phyloP scores from a whole-genome alignment of 176 grass and related monocot genomes.

The Elymus sibiricus region DNA sequence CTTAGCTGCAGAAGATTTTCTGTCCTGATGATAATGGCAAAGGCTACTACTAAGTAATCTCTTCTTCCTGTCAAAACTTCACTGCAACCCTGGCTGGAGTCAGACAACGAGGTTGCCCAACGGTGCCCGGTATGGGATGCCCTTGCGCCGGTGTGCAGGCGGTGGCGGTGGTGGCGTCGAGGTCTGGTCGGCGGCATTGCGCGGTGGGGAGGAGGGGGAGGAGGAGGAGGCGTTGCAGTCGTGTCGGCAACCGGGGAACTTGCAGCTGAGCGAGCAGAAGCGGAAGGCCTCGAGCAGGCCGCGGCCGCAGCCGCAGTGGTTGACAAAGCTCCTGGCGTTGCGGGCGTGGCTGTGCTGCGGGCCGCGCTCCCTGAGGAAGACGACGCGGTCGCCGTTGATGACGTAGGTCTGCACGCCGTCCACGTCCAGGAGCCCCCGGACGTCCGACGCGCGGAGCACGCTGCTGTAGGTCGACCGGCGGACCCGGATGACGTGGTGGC shows the following conservation, averaged over 20 bases:
- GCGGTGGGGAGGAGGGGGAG: background rate
- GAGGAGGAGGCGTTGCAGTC: background rate
- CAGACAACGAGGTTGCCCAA: constrained; percentile 65
- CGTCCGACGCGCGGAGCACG: constrained; percentile 77
- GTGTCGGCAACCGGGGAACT: constrained; percentile 38
- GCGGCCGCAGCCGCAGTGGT: constrained; percentile 80
- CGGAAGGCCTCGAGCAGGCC: constrained; percentile 87
- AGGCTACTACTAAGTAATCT: constrained; percentile 7
- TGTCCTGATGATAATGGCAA: constrained; percentile 26
- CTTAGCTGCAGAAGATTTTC: constrained; percentile 12
- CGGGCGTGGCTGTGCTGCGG: constrained; percentile 59
- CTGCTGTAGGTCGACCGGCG: constrained; percentile 90
- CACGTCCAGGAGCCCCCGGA: constrained; percentile 77
- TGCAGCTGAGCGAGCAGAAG: constrained; percentile 98
- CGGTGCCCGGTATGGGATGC: constrained; percentile 72
- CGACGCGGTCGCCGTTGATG: constrained; percentile 91
- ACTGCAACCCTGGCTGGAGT: constrained; percentile 12
- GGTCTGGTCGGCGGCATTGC: constrained; percentile 31
- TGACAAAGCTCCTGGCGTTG: constrained; percentile 15
- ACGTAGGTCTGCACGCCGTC: constrained; percentile 94
- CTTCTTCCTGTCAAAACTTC: constrained; percentile 21
- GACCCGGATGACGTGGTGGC: constrained; percentile 68
- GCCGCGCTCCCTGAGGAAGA: constrained; percentile 88
- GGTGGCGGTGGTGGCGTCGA: constrained; percentile 59
- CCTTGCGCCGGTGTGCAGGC: constrained; percentile 67